A percentile compares a stretch with the other conserved stretches of the same genome.
phyloP scores from a whole-genome alignment of 2,329 filamentous ascomycete species.

The Metarhizium album region DNA sequence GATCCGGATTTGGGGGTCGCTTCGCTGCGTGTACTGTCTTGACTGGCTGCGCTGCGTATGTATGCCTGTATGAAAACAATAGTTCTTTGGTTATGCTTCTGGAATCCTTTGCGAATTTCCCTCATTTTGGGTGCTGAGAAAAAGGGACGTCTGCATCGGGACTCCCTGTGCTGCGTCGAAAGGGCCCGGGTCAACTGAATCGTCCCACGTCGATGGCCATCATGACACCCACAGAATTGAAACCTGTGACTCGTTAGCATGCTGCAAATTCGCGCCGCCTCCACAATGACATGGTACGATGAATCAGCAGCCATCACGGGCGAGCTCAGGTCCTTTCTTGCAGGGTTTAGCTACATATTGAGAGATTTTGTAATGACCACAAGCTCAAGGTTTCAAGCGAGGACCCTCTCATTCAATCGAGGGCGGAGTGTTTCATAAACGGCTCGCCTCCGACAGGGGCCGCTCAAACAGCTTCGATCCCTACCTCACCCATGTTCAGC shows the following conservation, averaged over 20 bases:
- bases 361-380: constrained; percentile 1
- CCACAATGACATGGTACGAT: no score
- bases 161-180: not conserved
- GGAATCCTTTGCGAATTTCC: no score
- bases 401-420: not conserved
- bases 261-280: not conserved
- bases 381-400: not conserved
- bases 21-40: not conserved
- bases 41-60: no score
- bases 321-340: not conserved
- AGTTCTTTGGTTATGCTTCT: no score
- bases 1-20: not conserved
- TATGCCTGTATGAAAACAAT: no score
- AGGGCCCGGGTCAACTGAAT: not conserved
- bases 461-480: not conserved
- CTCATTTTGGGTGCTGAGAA: no score
- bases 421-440: constrained; percentile 5
- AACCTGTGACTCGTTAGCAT: not conserved
- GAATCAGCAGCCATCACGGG: not conserved
- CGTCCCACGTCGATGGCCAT: not conserved
- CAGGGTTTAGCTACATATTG: not conserved
- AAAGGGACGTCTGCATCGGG: no score
- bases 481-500: not conserved
- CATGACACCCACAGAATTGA: not conserved
- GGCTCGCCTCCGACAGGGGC: constrained; percentile 2